phyloP scores from a whole-genome alignment of 2,329 filamentous ascomycete species.

The Periglandula ipomoeae region DNA sequence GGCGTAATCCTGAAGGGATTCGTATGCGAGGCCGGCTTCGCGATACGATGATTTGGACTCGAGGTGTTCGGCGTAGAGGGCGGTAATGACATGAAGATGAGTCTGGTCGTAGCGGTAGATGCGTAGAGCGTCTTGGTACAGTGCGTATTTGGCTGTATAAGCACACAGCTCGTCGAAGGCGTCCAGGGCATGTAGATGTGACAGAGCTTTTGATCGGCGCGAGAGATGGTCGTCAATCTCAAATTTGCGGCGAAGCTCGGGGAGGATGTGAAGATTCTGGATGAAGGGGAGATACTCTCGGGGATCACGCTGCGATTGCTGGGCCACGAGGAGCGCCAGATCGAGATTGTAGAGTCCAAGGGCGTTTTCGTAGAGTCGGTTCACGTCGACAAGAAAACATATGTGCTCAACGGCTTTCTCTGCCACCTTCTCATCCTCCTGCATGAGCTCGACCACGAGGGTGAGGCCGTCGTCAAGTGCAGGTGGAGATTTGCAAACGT shows the following conservation, averaged over 20 bases:
- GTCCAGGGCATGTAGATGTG: constrained; percentile 63
- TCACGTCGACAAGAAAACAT: constrained; percentile 91
- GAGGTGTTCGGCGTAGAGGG: constrained; percentile 71
- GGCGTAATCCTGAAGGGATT: constrained; percentile 67
- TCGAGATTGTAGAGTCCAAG: constrained; percentile 88
- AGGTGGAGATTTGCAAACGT: constrained; percentile 88
- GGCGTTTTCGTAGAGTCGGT: constrained; percentile 82
- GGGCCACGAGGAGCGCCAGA: constrained; percentile 79
- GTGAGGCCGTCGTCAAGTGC: constrained; percentile 77
- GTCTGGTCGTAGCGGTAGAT: constrained; percentile 75
- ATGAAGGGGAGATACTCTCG: constrained; percentile 93
- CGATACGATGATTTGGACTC: constrained; percentile 66
- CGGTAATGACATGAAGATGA: constrained; percentile 59
- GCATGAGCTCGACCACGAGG: constrained; percentile 68
- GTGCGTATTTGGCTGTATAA: constrained; percentile 69
- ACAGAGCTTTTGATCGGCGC: constrained; percentile 66
- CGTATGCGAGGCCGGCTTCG: constrained; percentile 84
- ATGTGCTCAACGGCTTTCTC: constrained; percentile 93
- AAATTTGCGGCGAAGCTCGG: constrained; percentile 63
- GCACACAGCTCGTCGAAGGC: constrained; percentile 67
- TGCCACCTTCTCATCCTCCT: constrained; percentile 59
- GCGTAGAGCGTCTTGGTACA: constrained; percentile 69
- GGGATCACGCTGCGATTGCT: constrained; percentile 92
- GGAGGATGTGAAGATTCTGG: constrained; percentile 70
- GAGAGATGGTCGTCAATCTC: constrained; percentile 83